These are phyloP conservation scores for Fragosphaeria purpurea DNA, from an alignment of 2,329 filamentous ascomycete genomes.

Conservation along the genomic window DNA sequence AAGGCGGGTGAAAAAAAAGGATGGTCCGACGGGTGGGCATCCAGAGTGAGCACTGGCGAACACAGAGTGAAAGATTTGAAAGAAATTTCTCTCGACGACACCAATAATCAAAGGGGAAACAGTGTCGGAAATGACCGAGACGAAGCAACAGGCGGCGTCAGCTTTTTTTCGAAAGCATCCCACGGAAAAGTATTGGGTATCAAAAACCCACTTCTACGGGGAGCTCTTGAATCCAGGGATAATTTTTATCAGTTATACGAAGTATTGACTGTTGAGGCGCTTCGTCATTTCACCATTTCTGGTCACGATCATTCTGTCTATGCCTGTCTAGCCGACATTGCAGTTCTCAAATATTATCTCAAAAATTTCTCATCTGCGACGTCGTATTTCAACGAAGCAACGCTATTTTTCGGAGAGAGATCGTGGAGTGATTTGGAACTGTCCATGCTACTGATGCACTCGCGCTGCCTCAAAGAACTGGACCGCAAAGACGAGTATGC, in stretches of 20 bases:
- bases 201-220: conserved; percentile 45
- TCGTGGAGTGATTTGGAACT: conserved; percentile 74
- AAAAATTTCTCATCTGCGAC: conserved; percentile 66
- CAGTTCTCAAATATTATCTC: conserved; percentile 68
- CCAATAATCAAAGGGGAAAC: conserved; percentile 24
- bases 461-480: conserved; percentile 68
- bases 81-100: conserved; percentile 44
- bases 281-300: conserved; percentile 73
- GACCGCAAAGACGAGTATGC: conserved; percentile 71
- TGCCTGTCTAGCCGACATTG: conserved; percentile 72
- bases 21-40: conserved; percentile 70
- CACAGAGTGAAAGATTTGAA: conserved; percentile 40
- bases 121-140: conserved; percentile 16
- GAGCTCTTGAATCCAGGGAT: conserved; percentile 50
- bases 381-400: conserved; percentile 66
- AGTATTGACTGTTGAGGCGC: conserved; percentile 71
- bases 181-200: conserved; percentile 32
- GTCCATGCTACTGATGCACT: conserved; percentile 77
- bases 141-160: neutral
- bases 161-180: neutral
- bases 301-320: conserved; percentile 70
- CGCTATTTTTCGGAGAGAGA: conserved; percentile 66
- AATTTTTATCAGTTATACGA: conserved; percentile 61
- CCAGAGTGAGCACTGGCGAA: conserved; percentile 42
- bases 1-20: conserved; percentile 58